These are phyloP conservation scores for Lentinula sp. DNA, from an alignment of 768 basidiomycete species.

Conservation along the genomic window DNA sequence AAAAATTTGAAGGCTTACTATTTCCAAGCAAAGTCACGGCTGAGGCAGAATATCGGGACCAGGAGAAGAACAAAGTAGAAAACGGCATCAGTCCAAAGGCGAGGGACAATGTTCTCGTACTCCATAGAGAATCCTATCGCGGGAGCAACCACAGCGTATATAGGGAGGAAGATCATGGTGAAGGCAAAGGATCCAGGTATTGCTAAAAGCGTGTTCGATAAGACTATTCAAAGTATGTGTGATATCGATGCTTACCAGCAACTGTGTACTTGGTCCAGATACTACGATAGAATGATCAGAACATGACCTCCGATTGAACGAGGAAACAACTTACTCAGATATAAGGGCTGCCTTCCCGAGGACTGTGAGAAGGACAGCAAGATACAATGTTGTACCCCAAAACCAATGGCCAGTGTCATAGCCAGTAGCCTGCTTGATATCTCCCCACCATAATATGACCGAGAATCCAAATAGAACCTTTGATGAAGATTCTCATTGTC, in stretches of 20 bases:
- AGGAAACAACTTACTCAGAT: slow-evolving; percentile 76
- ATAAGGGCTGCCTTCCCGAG: slow-evolving; percentile 96
- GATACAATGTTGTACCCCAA: slow-evolving; percentile 96
- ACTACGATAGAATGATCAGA: slow-evolving; percentile 31
- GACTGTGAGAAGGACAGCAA: slow-evolving; percentile 89
- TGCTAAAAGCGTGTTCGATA: slow-evolving; percentile 36
- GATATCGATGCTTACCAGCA: slow-evolving; percentile 46
- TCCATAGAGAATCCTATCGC: slow-evolving; percentile 84
- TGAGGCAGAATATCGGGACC: slow-evolving; percentile 78
- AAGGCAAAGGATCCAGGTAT: slow-evolving; percentile 97
- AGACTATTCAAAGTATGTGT: neutral
- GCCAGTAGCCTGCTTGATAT: slow-evolving; percentile 75
- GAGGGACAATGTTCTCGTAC: slow-evolving; percentile 84
- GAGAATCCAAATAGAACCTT: slow-evolving; percentile 88
- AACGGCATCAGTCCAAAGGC: slow-evolving; percentile 80
- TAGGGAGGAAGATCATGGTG: slow-evolving; percentile 91
- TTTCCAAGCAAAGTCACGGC: slow-evolving; percentile 94
- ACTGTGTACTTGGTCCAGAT: slow-evolving; percentile 99
- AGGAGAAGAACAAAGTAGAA: slow-evolving; percentile 89
- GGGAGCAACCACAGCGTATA: slow-evolving; percentile 87
- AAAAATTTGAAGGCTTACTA: slow-evolving; percentile 58
- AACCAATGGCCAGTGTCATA: slow-evolving; percentile 94
- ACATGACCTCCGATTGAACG: neutral
- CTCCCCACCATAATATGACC: slow-evolving; percentile 88
- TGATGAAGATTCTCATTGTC: slow-evolving; percentile 3